Conservation (phyloP, 1,139 yeast species). For the Candida sojae region DNA sequence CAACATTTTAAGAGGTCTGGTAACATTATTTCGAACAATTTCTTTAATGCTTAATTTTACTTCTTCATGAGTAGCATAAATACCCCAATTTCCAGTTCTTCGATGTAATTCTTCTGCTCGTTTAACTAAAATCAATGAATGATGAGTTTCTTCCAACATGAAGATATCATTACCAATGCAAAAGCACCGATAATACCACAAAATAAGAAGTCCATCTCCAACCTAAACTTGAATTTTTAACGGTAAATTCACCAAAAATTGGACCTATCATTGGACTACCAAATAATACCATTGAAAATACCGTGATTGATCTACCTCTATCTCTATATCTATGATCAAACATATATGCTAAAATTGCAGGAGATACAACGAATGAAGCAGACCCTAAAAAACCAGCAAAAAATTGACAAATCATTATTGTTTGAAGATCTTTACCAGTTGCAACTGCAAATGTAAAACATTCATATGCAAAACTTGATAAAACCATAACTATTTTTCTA, state of each 20-base stretch:
- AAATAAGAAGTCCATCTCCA: conserved; percentile 63
- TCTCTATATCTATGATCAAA: conserved; percentile 34
- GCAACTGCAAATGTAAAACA: conserved; percentile 43
- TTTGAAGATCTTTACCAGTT: conserved; percentile 39
- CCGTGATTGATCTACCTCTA: conserved; percentile 38
- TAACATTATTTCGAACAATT: conserved; percentile 65
- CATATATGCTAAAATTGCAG: conserved; percentile 45
- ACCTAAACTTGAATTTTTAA: conserved; percentile 34
- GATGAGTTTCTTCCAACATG: conserved; percentile 52
- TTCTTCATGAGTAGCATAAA: conserved; percentile 82
- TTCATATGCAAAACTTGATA: conserved; percentile 31
- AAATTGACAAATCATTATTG: conserved; percentile 42
- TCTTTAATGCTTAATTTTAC: conserved; percentile 61
- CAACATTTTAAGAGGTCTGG: conserved; percentile 72
- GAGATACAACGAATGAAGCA: conserved; percentile 45
- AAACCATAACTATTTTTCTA: conserved; percentile 30
- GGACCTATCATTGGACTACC: conserved; percentile 52
- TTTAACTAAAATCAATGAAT: conserved; percentile 49
- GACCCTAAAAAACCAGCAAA: conserved; percentile 45
- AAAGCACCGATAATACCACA: conserved; percentile 50
- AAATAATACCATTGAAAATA: conserved; percentile 38
- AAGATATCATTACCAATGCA: conserved; percentile 31
- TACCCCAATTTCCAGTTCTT: conserved; percentile 69
- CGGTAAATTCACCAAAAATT: conserved; percentile 39
- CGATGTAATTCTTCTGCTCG: conserved; percentile 66